Percentiles rank a stretch among this genome's conserved stretches.
Evolutionary conservation across 306 rosid species (phyloP).

Genomic region (Argentina anserina): DNA sequence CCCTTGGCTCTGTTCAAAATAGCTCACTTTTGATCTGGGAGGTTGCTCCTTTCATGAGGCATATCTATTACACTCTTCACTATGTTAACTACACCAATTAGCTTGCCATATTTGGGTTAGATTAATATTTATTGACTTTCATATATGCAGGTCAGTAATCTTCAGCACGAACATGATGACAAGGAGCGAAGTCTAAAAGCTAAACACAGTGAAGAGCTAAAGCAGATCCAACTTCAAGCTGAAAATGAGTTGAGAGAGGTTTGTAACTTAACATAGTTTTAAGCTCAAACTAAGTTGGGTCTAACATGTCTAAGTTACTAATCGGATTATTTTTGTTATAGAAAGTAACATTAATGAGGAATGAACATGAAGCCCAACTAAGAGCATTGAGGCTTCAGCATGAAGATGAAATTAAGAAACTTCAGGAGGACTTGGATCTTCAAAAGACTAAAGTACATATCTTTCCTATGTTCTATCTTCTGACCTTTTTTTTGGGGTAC

Average conservation of each 20-base stretch:
- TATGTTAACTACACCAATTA: neutral
- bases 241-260: conserved; percentile 85
- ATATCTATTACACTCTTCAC: neutral
- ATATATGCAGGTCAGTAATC: conserved; percentile 53
- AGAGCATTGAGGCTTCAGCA: conserved; percentile 70
- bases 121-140: conserved; percentile 19
- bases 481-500: neutral
- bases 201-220: conserved; percentile 57
- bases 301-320: conserved; percentile 17
- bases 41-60: neutral
- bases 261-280: conserved; percentile 7
- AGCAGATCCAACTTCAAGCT: conserved; percentile 56
- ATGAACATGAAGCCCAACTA: conserved; percentile 74
- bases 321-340: conserved; percentile 24
- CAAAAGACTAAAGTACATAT: conserved; percentile 78
- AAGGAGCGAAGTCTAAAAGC: conserved; percentile 49
- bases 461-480: conserved; percentile 20
- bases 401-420: conserved; percentile 77
- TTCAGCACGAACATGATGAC: conserved; percentile 61
- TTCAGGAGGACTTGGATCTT: conserved; percentile 82
- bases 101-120: neutral
- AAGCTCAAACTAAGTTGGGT: neutral
- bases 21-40: neutral
- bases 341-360: conserved; percentile 63
- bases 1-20: neutral